Percentiles rank a stretch among this genome's conserved stretches.
Evolutionary conservation across 2,329 filamentous ascomycete species (phyloP).

Genomic region (Colletotrichum karsti): DNA sequence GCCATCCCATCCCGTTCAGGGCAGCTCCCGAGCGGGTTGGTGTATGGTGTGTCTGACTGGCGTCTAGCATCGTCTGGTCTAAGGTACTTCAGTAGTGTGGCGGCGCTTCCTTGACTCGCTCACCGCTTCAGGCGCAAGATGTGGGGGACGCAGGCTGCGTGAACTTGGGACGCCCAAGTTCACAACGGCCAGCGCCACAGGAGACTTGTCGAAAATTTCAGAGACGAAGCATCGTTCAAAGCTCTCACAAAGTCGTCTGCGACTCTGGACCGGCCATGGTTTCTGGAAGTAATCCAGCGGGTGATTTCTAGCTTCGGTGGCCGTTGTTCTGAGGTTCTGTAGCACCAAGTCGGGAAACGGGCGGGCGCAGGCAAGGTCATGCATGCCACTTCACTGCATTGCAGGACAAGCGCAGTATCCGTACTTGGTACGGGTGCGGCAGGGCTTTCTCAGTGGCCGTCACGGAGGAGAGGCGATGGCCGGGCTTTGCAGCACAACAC

Average conservation of each 20-base stretch:
- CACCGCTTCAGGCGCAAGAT: constrained; percentile 26
- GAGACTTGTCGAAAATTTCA: background rate
- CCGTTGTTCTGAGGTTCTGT: background rate
- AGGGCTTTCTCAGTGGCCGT: background rate
- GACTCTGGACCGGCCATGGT: background rate
- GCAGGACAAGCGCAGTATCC: constrained; percentile 4
- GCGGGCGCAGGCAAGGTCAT: background rate
- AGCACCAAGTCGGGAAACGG: background rate
- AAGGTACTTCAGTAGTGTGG: too few relatives aligned
- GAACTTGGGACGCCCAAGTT: background rate
- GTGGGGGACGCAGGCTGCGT: background rate
- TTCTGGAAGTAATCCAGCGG: background rate
- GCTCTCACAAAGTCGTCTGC: background rate
- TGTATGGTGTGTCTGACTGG: background rate
- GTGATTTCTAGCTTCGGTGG: background rate
- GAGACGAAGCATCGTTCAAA: background rate
- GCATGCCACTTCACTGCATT: constrained; percentile 6
- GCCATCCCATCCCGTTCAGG: constrained; percentile 6
- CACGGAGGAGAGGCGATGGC: background rate
- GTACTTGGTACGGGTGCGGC: too few relatives aligned
- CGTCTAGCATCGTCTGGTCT: constrained; percentile 13
- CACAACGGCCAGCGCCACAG: background rate
- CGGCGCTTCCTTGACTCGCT: constrained; percentile 28
- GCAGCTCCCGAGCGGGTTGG: constrained; percentile 2
- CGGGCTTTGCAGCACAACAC: background rate